Conservation (phyloP, 2,329 filamentous ascomycete genomes). For the Botrytis deweyae region DNA sequence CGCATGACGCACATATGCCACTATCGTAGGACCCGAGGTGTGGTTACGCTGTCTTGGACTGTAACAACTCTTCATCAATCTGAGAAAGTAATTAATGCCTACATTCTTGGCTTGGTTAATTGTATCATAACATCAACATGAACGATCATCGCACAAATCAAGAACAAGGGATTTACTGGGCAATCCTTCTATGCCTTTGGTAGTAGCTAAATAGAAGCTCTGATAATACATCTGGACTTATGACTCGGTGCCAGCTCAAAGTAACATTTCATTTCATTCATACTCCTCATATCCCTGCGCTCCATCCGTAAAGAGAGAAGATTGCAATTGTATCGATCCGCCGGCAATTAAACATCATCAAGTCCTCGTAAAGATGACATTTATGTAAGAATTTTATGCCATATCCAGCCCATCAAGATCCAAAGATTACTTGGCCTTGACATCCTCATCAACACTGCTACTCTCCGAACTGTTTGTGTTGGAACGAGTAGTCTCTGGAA, state of each 20-base stretch:
- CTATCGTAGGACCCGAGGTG: not conserved
- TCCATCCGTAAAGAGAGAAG: conserved; percentile 24
- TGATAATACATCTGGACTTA: conserved; percentile 36
- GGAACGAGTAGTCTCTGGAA: conserved; percentile 35
- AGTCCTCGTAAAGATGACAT: conserved; percentile 9
- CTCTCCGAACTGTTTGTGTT: conserved; percentile 38
- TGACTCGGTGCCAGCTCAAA: conserved; percentile 23
- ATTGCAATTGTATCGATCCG: conserved; percentile 32
- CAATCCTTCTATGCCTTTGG: conserved; percentile 40
- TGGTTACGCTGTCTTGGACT: not conserved
- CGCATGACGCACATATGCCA: conserved; percentile 1
- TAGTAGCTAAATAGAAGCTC: conserved; percentile 33
- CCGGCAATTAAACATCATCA: conserved; percentile 31
- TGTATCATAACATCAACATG: not conserved
- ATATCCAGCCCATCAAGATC: conserved; percentile 11
- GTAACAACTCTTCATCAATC: not conserved
- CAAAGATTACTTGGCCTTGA: conserved; percentile 42
- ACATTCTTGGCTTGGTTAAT: not conserved
- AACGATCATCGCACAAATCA: not conserved
- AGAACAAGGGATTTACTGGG: conserved; percentile 30
- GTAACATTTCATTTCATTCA: conserved; percentile 12
- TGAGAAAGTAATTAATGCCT: not conserved
- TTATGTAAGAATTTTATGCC: not conserved
- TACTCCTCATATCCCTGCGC: conserved; percentile 30
- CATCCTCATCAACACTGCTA: conserved; percentile 41